Evolutionary conservation across 2,329 filamentous ascomycete species (phyloP), one percentile per base, ranked within the genome.

Genomic region (Fusarium sp.): DNA sequence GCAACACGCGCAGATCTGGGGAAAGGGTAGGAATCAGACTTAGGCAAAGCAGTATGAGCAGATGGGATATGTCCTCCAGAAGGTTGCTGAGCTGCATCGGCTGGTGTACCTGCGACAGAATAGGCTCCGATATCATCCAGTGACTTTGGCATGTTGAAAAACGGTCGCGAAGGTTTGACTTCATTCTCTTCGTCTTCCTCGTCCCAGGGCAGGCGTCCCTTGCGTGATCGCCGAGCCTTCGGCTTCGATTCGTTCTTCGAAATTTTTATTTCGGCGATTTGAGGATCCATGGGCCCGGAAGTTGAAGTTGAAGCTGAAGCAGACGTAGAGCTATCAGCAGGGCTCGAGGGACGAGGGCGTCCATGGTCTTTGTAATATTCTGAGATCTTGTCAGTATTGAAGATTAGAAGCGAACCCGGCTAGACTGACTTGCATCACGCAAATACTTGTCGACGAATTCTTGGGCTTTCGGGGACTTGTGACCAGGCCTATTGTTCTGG

Each of bases 401-500:
- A 19, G 4, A 16, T 19, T 4, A 19, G 52, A 26, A 7, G 18
- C 18, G 8, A 4, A 4, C 11, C 6, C 18, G 3, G 16, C n/a
- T 3, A 6, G 11, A 65, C 75, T 53, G 48, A 78, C 75, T 69
- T 5, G 71, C 50, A 18, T 76, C 58, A 18, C 58, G 49, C 25
- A 74, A 71, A 58, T 83, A 78, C 57, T 80, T 77, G 5, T 67
- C 54, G 11, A 84, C 76, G 54, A 79, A 82, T 16, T 57, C 30
- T 4, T 57, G 64, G 1, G 80, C 81, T 28, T 79, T 77, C 10
- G 81, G 81, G 1, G 82, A 83, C 23, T 71, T 70, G 26, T 77
- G 75, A 4, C 78, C 69, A 13, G 76, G 78, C n/a, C 79, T 78
- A 25, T 81, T 72, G 62, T 83, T 84, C 63, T 83, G 81, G 60